Evolutionary conservation across 2,329 filamentous ascomycete genomes (phyloP).

Genomic region (Colletotrichum sp.): DNA sequence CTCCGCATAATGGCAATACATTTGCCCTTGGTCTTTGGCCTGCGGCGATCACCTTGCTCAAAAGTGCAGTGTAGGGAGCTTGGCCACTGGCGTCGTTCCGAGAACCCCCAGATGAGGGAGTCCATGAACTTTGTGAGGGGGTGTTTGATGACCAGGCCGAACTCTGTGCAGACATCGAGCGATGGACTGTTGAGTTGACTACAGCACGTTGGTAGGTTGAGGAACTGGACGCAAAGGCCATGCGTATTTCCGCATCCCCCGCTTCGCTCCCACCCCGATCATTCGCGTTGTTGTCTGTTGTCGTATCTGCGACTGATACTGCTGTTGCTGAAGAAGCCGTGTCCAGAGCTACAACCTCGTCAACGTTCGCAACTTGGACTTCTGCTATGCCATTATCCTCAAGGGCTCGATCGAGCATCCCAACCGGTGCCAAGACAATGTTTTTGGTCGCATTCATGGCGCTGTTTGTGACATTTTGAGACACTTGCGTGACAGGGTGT

Average conservation of each 20-base stretch:
- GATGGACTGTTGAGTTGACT: too few relatives aligned
- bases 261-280: too few relatives aligned
- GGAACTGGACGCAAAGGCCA: too few relatives aligned
- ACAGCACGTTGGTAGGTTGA: too few relatives aligned
- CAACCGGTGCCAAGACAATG: background rate
- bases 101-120: background rate
- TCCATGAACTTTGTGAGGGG: background rate
- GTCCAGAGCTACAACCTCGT: background rate
- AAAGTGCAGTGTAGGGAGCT: background rate
- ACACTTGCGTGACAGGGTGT: conserved; percentile 21
- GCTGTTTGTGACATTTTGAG: background rate
- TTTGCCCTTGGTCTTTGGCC: background rate
- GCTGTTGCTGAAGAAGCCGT: too few relatives aligned
- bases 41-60: background rate
- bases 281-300: too few relatives aligned
- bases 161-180: too few relatives aligned
- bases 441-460: background rate
- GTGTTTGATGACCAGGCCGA: too few relatives aligned
- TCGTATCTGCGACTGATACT: too few relatives aligned
- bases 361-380: background rate
- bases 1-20: background rate
- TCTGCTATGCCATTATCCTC: background rate
- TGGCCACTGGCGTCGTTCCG: background rate
- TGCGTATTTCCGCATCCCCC: too few relatives aligned
- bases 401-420: background rate